phyloP scores from a whole-genome alignment of 2,329 filamentous ascomycete genomes.

The Neofusicoccum parvum region DNA sequence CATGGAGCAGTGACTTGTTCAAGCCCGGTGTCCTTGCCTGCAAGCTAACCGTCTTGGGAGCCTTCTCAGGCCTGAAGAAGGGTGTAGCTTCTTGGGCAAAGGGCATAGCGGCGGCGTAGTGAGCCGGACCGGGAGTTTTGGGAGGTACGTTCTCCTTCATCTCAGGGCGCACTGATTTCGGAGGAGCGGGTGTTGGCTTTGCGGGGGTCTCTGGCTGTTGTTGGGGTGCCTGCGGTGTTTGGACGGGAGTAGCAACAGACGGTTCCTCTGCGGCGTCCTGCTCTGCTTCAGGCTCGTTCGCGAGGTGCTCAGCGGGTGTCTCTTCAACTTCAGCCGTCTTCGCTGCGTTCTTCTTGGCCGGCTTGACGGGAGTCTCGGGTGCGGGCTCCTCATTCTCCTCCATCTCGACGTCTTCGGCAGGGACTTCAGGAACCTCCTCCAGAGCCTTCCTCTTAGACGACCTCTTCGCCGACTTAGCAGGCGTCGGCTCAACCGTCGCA shows the following conservation, averaged over 20 bases:
- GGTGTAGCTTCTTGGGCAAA: constrained; percentile 16
- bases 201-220: constrained; percentile 2
- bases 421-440: neutral
- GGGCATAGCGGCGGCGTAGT: neutral
- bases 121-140: constrained; percentile 5
- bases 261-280: neutral
- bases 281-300: neutral
- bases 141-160: constrained; percentile 7
- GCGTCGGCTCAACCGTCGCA: neutral
- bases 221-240: neutral
- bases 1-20: constrained; percentile 19
- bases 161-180: neutral
- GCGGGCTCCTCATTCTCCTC: neutral
- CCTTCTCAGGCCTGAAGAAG: constrained; percentile 10
- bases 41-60: neutral
- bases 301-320: neutral
- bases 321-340: neutral
- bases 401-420: neutral
- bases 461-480: neutral
- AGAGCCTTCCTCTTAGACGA: neutral
- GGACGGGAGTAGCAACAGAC: neutral
- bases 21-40: constrained; percentile 13
- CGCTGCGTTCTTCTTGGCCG: neutral
- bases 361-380: neutral
- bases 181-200: neutral